Percentiles rank a stretch among this genome's conserved stretches.
Conservation (phyloP, 1,284 basidiomycete species). For the Microbotryomycetes sp. region DNA sequence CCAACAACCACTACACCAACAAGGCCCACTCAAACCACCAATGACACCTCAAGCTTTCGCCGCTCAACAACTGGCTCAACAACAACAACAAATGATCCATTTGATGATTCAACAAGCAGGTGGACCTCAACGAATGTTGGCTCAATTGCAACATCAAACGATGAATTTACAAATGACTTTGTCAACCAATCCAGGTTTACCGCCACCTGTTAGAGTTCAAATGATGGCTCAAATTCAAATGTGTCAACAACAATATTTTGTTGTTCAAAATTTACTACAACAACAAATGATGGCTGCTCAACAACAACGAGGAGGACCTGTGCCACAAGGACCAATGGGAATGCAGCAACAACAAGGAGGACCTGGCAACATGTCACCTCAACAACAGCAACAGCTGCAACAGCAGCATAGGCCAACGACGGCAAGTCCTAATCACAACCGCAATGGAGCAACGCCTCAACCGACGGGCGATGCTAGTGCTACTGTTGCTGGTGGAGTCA, state of each 20-base stretch:
- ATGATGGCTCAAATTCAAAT: constrained; percentile 4
- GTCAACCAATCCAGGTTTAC: not conserved
- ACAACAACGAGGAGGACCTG: too few species aligned
- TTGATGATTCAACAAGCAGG: not conserved
- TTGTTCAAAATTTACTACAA: constrained; percentile 10
- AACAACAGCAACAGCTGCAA: constrained; percentile 6
- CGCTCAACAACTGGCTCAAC: not conserved
- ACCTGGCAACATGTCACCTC: not conserved
- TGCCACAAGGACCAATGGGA: too few species aligned
- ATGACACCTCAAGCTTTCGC: not conserved
- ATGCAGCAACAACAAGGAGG: constrained; percentile 6
- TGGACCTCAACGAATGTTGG: not conserved
- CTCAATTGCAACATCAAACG: constrained; percentile 4
- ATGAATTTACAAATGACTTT: not conserved
- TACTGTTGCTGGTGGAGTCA: too few species aligned
- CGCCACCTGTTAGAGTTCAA: not conserved
- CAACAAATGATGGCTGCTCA: constrained; percentile 18
- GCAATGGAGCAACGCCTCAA: too few species aligned
- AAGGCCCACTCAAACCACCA: not conserved
- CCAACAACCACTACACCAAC: not conserved
- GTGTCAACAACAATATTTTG: not conserved
- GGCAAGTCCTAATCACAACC: too few species aligned
- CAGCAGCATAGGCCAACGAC: constrained; percentile 2
- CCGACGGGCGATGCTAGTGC: too few species aligned
- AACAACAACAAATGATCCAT: not conserved